Conservation (phyloP, 345 rosid species). For the Gossypium turneri region DNA sequence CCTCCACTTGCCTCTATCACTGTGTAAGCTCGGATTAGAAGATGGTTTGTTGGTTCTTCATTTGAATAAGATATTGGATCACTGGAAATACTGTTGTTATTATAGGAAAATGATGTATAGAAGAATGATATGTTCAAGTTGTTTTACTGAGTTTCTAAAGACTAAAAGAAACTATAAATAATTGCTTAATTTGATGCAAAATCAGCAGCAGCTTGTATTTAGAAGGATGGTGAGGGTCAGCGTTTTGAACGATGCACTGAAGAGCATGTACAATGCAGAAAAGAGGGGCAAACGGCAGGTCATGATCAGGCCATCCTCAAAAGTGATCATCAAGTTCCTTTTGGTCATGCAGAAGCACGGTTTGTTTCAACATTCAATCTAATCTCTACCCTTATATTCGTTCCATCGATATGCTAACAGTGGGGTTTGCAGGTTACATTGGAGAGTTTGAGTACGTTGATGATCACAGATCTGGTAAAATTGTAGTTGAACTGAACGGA, state of each 20-base stretch:
- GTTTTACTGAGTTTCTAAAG: not conserved
- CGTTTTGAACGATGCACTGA: not conserved
- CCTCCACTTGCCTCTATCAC: not conserved
- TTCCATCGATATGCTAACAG: not conserved
- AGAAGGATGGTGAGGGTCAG: slow-evolving; percentile 6
- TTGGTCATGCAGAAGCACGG: slow-evolving; percentile 1
- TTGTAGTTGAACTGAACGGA: not conserved
- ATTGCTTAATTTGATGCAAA: not conserved
- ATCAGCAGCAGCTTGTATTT: not conserved
- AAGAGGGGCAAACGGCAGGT: slow-evolving; percentile 1
- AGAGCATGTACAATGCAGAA: slow-evolving; percentile 2
- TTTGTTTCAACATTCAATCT: not conserved
- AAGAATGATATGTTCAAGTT: not conserved
- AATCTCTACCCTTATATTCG: not conserved
- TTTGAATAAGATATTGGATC: not conserved
- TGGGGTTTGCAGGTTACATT: not conserved
- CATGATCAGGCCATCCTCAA: slow-evolving; percentile 1
- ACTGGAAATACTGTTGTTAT: not conserved
- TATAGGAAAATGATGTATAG: not conserved
- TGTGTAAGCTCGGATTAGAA: not conserved
- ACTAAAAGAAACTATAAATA: not conserved
- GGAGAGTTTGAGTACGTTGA: not conserved
- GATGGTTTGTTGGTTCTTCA: not conserved
- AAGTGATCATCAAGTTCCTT: slow-evolving; percentile 5
- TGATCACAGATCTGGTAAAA: not conserved